Percentiles rank a stretch among this genome's conserved stretches.
Conservation (phyloP, 345 rosid genomes). For the sweet orange (Citrus sinensis) region DNA sequence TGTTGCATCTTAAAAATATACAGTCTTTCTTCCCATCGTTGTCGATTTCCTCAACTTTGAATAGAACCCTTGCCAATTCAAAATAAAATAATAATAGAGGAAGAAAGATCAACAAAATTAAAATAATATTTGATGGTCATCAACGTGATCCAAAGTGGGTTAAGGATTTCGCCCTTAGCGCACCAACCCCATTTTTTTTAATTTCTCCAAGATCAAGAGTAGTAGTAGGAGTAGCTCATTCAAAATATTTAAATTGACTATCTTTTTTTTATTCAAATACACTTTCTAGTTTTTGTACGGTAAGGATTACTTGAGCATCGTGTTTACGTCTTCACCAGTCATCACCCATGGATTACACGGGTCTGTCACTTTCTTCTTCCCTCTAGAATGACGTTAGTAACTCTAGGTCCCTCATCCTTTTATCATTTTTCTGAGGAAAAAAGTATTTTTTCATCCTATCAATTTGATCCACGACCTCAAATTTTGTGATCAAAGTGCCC, state of each 20-base stretch:
- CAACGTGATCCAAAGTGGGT: not conserved
- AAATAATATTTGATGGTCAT: not conserved
- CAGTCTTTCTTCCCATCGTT: not conserved
- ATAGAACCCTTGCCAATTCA: not conserved
- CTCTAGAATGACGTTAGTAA: not conserved
- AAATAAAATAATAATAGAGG: not conserved
- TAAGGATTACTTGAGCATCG: constrained; percentile 11
- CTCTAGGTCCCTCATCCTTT: not conserved
- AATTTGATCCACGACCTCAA: not conserved
- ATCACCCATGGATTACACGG: not conserved
- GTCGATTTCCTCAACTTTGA: not conserved
- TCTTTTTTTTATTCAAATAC: not conserved
- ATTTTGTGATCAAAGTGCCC: too few species aligned
- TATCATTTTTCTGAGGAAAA: not conserved
- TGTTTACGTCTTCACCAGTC: constrained; percentile 11
- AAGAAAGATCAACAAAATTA: not conserved
- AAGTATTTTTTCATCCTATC: not conserved
- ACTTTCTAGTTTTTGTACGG: not conserved
- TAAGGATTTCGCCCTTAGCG: too few species aligned
- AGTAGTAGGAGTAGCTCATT: too few species aligned
- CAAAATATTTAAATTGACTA: not conserved
- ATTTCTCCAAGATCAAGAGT: not conserved
- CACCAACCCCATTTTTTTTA: not conserved
- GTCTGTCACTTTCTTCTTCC: not conserved
- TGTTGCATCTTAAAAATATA: not conserved